These are phyloP conservation scores for Neonectria coccinea DNA, from an alignment of 2,329 filamentous ascomycete species.

Conservation along the genomic window DNA sequence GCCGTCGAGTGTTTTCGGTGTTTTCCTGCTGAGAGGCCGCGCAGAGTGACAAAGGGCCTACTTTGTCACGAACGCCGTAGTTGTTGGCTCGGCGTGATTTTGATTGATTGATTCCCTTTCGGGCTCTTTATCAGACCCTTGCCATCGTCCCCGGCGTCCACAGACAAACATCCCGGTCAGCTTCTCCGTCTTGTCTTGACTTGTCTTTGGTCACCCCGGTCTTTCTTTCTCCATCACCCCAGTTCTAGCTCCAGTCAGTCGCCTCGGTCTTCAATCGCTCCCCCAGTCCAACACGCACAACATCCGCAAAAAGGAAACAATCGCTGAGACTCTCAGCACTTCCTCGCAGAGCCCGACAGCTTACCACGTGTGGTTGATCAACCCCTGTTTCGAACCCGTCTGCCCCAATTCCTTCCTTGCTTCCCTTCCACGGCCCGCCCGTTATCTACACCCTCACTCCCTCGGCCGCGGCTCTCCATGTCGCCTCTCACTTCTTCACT, in stretches of 20 bases:
- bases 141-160: no score
- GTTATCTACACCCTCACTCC: slow-evolving; percentile 18
- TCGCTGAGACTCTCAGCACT: slow-evolving; percentile 12
- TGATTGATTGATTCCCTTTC: background rate
- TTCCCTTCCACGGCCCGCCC: slow-evolving; percentile 17
- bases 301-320: slow-evolving; percentile 6
- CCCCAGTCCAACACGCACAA: background rate
- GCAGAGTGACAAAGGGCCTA: no score
- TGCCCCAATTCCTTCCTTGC: slow-evolving; percentile 18
- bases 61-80: no score
- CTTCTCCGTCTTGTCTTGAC: no score
- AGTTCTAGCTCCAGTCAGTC: background rate
- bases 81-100: background rate
- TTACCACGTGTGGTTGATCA: slow-evolving; percentile 23
- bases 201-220: no score
- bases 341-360: slow-evolving; percentile 7
- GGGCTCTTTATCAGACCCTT: background rate
- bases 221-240: no score
- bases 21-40: no score
- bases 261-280: background rate
- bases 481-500: slow-evolving; percentile 3
- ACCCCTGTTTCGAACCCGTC: slow-evolving; percentile 4
- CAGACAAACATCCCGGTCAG: no score
- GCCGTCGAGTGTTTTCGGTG: no score
- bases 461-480: background rate